These are phyloP conservation scores for Leptodermis oblonga DNA, from an alignment of 257 asterid species.

Conservation along the genomic window DNA sequence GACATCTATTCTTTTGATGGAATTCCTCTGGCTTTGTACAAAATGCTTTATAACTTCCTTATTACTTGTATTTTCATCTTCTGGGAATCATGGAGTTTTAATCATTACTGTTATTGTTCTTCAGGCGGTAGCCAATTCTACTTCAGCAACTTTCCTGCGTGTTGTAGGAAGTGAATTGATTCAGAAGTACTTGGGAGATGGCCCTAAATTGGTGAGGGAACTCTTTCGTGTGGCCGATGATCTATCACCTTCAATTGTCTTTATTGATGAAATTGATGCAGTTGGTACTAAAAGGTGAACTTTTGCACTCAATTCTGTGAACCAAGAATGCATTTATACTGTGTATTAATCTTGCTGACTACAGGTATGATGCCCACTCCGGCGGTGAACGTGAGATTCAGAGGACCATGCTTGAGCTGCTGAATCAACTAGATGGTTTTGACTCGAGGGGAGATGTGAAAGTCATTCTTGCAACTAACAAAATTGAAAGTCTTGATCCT, in stretches of 20 bases:
- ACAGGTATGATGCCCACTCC: conserved; percentile 88
- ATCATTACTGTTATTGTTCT: conserved; percentile 3
- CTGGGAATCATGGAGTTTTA: not conserved
- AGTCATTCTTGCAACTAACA: conserved; percentile 90
- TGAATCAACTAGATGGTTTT: conserved; percentile 89
- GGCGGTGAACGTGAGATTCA: conserved; percentile 99
- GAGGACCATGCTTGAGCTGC: conserved; percentile 89
- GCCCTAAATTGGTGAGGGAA: conserved; percentile 94
- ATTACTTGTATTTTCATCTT: not conserved
- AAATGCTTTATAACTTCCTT: not conserved
- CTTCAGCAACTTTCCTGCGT: conserved; percentile 94
- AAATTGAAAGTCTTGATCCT: conserved; percentile 86
- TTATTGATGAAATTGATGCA: conserved; percentile 94
- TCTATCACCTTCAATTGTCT: conserved; percentile 88
- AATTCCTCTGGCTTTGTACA: not conserved
- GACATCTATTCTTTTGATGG: too few relatives aligned
- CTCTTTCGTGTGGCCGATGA: conserved; percentile 97
- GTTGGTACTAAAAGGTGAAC: conserved; percentile 81
- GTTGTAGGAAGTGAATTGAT: conserved; percentile 95
- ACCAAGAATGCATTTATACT: not conserved
- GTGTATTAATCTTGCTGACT: conserved; percentile 6
- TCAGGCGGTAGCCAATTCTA: conserved; percentile 96
- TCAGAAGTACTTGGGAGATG: conserved; percentile 93
- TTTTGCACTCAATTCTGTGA: conserved; percentile 7
- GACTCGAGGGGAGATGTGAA: conserved; percentile 95